These are phyloP conservation scores for Ophioceras dolichostomum DNA, from an alignment of 2,329 filamentous ascomycete species.

Conservation along the genomic window DNA sequence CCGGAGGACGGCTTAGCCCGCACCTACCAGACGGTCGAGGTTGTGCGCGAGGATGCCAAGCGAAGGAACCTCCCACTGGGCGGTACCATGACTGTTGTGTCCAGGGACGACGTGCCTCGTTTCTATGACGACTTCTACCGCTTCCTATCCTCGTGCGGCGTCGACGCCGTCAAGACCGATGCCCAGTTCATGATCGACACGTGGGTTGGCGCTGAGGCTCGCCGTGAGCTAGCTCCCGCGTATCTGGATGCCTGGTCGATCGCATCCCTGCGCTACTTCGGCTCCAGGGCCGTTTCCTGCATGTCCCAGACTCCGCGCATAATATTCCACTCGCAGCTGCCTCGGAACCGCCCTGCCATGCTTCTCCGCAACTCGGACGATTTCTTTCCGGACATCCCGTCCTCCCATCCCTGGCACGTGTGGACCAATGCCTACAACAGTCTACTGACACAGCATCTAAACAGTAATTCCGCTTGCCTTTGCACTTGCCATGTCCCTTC, in stretches of 20 bases:
- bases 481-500: too few relatives aligned
- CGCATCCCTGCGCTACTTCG: slow-evolving; percentile 66
- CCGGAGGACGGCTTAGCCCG: slow-evolving; percentile 61
- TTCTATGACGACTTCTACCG: slow-evolving; percentile 89
- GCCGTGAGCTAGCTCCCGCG: slow-evolving; percentile 57
- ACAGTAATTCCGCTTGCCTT: too few relatives aligned
- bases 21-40: slow-evolving; percentile 62
- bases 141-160: slow-evolving; percentile 61
- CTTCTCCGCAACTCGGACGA: slow-evolving; percentile 80
- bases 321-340: slow-evolving; percentile 73
- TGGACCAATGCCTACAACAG: slow-evolving; percentile 89
- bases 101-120: slow-evolving; percentile 56
- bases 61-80: slow-evolving; percentile 37
- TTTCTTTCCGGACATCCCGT: slow-evolving; percentile 75
- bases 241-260: slow-evolving; percentile 85
- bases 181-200: slow-evolving; percentile 83
- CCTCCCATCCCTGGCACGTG: slow-evolving; percentile 86
- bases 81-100: slow-evolving; percentile 60
- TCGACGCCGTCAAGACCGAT: slow-evolving; percentile 88
- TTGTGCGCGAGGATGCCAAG: slow-evolving; percentile 35
- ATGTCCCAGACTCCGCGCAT: slow-evolving; percentile 87
- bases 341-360: slow-evolving; percentile 59
- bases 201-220: slow-evolving; percentile 52
- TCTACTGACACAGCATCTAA: slow-evolving; percentile 71
- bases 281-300: slow-evolving; percentile 71